Percentiles rank a stretch among this genome's conserved stretches.
Conservation (phyloP, 257 asterid species). For the Ballota nigra region DNA sequence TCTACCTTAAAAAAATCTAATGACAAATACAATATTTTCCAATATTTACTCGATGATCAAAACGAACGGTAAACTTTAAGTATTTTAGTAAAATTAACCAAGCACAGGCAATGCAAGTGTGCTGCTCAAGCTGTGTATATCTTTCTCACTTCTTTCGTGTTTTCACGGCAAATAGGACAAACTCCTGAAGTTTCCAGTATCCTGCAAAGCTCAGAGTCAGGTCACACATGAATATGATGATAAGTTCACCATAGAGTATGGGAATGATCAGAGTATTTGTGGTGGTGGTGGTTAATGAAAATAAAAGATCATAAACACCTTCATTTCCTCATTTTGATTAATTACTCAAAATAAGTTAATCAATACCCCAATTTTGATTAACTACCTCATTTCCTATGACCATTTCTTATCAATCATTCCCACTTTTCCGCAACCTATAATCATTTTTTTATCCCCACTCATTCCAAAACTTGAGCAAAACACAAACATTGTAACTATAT, state of each 20-base stretch:
- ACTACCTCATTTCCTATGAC: too few species aligned
- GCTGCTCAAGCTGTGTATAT: conserved; percentile 69
- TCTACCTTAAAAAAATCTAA: background rate
- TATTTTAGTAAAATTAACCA: conserved; percentile 2
- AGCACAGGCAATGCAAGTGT: background rate
- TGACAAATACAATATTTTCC: background rate
- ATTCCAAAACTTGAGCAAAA: too few species aligned
- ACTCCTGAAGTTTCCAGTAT: conserved; percentile 55
- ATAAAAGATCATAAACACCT: too few species aligned
- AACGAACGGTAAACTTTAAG: background rate
- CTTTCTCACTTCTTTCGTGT: conserved; percentile 65
- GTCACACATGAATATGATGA: background rate
- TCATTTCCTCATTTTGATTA: too few species aligned
- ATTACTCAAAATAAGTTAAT: too few species aligned
- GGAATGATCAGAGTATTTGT: too few species aligned
- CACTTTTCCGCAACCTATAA: too few species aligned
- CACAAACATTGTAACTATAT: too few species aligned
- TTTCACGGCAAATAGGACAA: conserved; percentile 85
- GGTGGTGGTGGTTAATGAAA: too few species aligned
- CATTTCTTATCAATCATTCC: too few species aligned
- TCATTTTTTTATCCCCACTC: too few species aligned
- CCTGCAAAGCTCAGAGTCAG: conserved; percentile 48
- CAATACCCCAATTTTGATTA: background rate
- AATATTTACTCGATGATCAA: background rate
- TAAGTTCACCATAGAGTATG: background rate